phyloP scores from a whole-genome alignment of 2,329 filamentous ascomycete species.

The Claviceps sp. region DNA sequence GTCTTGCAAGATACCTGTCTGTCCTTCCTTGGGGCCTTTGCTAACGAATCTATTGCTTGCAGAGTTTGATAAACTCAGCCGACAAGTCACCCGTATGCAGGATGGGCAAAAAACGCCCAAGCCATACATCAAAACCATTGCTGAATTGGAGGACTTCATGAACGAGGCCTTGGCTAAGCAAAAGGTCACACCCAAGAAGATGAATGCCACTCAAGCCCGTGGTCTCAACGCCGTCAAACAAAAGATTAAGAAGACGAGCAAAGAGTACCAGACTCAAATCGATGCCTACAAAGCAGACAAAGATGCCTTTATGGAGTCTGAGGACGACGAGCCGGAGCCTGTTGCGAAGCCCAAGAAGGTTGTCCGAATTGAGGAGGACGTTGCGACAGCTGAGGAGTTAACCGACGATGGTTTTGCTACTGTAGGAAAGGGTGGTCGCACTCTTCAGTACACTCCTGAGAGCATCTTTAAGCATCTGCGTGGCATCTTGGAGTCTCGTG shows the following conservation, averaged over 20 bases:
- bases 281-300: conserved; percentile 77
- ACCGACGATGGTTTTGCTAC: conserved; percentile 82
- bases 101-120: conserved; percentile 72
- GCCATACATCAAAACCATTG: conserved; percentile 81
- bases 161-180: conserved; percentile 91
- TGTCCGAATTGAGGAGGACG: conserved; percentile 28
- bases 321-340: conserved; percentile 56
- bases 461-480: conserved; percentile 96
- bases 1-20: neutral
- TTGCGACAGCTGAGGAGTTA: conserved; percentile 35
- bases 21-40: neutral
- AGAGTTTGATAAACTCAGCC: conserved; percentile 94
- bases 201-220: conserved; percentile 91
- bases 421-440: conserved; percentile 78
- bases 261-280: conserved; percentile 80
- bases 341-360: conserved; percentile 32
- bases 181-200: conserved; percentile 93
- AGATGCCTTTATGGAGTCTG: conserved; percentile 75
- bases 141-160: conserved; percentile 88
- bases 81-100: conserved; percentile 67
- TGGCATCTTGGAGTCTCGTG: conserved; percentile 84
- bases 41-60: conserved; percentile 8
- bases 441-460: conserved; percentile 86
- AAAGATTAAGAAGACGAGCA: conserved; percentile 97
- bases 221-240: conserved; percentile 96